phyloP scores from a whole-genome alignment of 140 eudicot species.

The Anethum foeniculum region DNA sequence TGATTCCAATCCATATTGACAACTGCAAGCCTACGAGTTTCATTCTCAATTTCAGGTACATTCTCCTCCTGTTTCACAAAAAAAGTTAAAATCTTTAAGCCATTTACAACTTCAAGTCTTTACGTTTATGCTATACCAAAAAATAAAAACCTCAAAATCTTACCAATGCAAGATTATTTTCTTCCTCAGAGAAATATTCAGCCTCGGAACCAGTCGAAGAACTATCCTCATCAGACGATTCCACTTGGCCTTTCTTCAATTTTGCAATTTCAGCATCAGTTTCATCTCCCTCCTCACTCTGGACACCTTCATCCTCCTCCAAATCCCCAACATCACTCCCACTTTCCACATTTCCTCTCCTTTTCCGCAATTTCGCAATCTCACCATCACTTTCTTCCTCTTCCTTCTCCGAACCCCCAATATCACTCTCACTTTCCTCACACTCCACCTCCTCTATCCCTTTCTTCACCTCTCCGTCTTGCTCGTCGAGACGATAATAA shows the following conservation, averaged over 20 bases:
- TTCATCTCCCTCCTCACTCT: slow-evolving; percentile 15
- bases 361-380: slow-evolving; percentile 9
- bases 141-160: neutral
- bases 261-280: slow-evolving; percentile 20
- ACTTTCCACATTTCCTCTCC: neutral
- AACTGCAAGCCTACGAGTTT: slow-evolving; percentile 75
- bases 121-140: neutral
- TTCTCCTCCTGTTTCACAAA: slow-evolving; percentile 46
- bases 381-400: slow-evolving; percentile 16
- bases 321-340: slow-evolving; percentile 1
- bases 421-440: neutral
- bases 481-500: slow-evolving; percentile 42
- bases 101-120: slow-evolving; percentile 6
- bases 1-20: slow-evolving; percentile 91
- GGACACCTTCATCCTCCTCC: slow-evolving; percentile 13
- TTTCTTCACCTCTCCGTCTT: slow-evolving; percentile 14
- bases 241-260: slow-evolving; percentile 15
- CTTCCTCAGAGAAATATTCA: slow-evolving; percentile 43
- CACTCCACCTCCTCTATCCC: neutral
- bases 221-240: slow-evolving; percentile 14
- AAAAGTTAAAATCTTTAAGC: neutral
- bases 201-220: slow-evolving; percentile 44
- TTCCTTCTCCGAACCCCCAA: slow-evolving; percentile 8
- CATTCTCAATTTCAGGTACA: slow-evolving; percentile 77
- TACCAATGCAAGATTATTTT: slow-evolving; percentile 32